Percentiles rank a stretch among this genome's conserved stretches.
Evolutionary conservation across 1,139 yeast species (phyloP).

Genomic region (Hyphopichia fennica): DNA sequence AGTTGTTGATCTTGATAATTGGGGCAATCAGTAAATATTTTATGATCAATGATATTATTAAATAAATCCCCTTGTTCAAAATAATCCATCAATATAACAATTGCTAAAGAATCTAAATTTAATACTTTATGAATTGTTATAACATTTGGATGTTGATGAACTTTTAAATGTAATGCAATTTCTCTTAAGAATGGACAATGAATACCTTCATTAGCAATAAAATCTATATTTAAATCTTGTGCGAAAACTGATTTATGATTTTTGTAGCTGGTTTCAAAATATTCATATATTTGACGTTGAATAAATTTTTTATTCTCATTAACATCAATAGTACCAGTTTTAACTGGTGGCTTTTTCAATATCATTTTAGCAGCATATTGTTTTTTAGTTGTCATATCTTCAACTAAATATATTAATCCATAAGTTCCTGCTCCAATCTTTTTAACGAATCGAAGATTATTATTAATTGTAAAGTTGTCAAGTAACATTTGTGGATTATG

Average conservation of each 20-base stretch:
- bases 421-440: constrained; percentile 90
- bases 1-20: constrained; percentile 25
- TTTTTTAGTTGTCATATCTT: constrained; percentile 49
- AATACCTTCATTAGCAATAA: constrained; percentile 41
- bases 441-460: constrained; percentile 33
- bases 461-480: constrained; percentile 22
- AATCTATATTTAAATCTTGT: constrained; percentile 40
- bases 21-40: constrained; percentile 53
- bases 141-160: constrained; percentile 76
- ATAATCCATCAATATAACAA: constrained; percentile 80
- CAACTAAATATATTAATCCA: constrained; percentile 77
- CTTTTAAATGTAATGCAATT: constrained; percentile 68
- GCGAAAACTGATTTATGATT: constrained; percentile 12
- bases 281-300: constrained; percentile 28
- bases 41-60: constrained; percentile 70
- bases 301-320: constrained; percentile 32
- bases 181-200: constrained; percentile 59
- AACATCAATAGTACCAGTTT: constrained; percentile 16
- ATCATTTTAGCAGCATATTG: constrained; percentile 75
- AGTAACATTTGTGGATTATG: constrained; percentile 12
- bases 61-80: constrained; percentile 83
- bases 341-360: constrained; percentile 42
- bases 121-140: constrained; percentile 75
- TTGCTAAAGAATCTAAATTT: constrained; percentile 51
- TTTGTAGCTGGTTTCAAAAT: constrained; percentile 19